Evolutionary conservation across 2,329 filamentous ascomycete genomes (phyloP).

Genomic region (Fusarium lateritium): DNA sequence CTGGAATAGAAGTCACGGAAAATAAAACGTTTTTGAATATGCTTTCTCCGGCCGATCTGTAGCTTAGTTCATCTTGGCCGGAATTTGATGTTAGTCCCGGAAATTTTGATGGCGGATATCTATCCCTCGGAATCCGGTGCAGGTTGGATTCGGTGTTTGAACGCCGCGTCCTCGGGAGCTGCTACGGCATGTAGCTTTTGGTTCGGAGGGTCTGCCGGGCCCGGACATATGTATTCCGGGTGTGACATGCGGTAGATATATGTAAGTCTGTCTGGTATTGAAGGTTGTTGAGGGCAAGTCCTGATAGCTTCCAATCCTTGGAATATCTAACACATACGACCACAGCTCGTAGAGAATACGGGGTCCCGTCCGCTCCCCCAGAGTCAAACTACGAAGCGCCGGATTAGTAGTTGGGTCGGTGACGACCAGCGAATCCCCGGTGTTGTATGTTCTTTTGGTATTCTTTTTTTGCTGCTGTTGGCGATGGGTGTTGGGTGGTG

Average conservation of each 20-base stretch:
- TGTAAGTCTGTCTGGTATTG: not conserved
- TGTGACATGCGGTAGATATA: not conserved
- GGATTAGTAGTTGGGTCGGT: slow-evolving; percentile 39
- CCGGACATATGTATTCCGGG: not conserved
- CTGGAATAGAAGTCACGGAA: slow-evolving; percentile 13
- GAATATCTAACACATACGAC: slow-evolving; percentile 30
- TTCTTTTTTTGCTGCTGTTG: slow-evolving; percentile 4
- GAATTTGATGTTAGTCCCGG: slow-evolving; percentile 8
- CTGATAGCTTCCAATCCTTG: not conserved
- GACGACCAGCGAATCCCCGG: slow-evolving; percentile 39
- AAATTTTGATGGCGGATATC: not conserved
- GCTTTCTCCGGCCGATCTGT: too few relatives aligned
- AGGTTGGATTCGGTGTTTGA: slow-evolving; percentile 6
- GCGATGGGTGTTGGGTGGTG: not conserved
- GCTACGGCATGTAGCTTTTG: not conserved
- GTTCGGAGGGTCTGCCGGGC: slow-evolving; percentile 11
- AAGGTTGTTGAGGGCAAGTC: not conserved
- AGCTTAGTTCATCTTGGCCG: not conserved
- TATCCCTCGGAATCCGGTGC: slow-evolving; percentile 6
- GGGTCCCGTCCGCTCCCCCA: slow-evolving; percentile 41
- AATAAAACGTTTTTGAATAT: slow-evolving; percentile 15
- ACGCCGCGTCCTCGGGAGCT: slow-evolving; percentile 1
- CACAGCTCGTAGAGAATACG: slow-evolving; percentile 35
- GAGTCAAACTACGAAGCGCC: slow-evolving; percentile 35
- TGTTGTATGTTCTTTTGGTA: slow-evolving; percentile 34